These are phyloP conservation scores for Aspergillus latus DNA, from an alignment of 2,329 filamentous ascomycete species.

Conservation along the genomic window DNA sequence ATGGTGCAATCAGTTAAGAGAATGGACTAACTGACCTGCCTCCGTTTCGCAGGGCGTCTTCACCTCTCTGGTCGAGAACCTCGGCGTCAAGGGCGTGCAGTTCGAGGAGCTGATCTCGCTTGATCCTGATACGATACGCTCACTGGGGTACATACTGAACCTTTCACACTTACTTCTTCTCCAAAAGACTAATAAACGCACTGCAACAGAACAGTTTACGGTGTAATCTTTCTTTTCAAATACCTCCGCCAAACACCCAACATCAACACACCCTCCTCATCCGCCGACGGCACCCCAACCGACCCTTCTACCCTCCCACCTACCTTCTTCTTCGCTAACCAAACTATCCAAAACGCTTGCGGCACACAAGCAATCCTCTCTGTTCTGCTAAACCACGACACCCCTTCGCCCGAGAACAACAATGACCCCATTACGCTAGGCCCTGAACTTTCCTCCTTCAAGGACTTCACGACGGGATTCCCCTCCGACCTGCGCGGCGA, in stretches of 20 bases:
- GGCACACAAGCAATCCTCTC: slow-evolving; percentile 93
- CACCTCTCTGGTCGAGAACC: slow-evolving; percentile 88
- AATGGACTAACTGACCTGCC: slow-evolving; percentile 18
- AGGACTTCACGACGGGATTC: slow-evolving; percentile 82
- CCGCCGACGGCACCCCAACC: slow-evolving; percentile 81
- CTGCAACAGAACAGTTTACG: slow-evolving; percentile 70
- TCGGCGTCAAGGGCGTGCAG: slow-evolving; percentile 90
- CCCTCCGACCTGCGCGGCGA: slow-evolving; percentile 73
- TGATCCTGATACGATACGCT: slow-evolving; percentile 63
- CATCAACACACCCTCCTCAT: slow-evolving; percentile 62
- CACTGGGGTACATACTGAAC: slow-evolving; percentile 38
- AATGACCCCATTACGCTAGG: slow-evolving; percentile 65
- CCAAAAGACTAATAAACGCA: neutral
- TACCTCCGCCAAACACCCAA: slow-evolving; percentile 58
- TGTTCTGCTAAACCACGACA: slow-evolving; percentile 80
- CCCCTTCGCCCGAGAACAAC: slow-evolving; percentile 24
- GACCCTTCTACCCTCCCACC: slow-evolving; percentile 59
- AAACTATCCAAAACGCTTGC: slow-evolving; percentile 98
- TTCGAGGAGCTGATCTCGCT: slow-evolving; percentile 95
- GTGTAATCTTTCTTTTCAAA: slow-evolving; percentile 99
- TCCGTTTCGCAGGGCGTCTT: slow-evolving; percentile 72
- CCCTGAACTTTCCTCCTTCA: slow-evolving; percentile 69
- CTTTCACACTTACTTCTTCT: neutral
- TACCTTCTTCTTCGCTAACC: slow-evolving; percentile 86
- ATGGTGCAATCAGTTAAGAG: neutral